Evolutionary conservation across 1,284 basidiomycete genomes (phyloP).

Genomic region (Apiotrichum mycotoxinovorans): DNA sequence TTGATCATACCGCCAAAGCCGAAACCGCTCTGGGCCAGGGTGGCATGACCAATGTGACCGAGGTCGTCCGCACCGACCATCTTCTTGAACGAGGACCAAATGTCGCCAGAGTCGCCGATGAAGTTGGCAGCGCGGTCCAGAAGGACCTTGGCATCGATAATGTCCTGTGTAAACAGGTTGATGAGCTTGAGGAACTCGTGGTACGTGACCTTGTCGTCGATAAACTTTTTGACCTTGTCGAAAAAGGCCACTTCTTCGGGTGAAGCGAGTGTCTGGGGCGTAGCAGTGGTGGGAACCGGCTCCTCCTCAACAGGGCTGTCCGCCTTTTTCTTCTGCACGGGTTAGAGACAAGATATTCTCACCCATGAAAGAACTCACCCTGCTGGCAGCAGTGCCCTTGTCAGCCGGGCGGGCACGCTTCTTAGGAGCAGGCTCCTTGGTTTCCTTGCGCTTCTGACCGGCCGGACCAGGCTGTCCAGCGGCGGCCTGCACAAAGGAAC

Average conservation of each 20-base stretch:
- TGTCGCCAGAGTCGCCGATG: constrained; percentile 67
- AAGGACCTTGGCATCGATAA: constrained; percentile 80
- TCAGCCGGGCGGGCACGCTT: constrained; percentile 54
- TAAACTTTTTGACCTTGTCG: constrained; percentile 79
- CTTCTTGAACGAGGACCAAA: constrained; percentile 82
- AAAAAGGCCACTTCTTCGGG: constrained; percentile 92
- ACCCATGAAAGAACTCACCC: constrained; percentile 18
- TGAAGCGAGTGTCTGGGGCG: constrained; percentile 55
- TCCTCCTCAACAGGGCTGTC: constrained; percentile 42
- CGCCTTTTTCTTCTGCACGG: constrained; percentile 29
- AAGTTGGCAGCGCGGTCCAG: constrained; percentile 76
- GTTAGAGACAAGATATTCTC: constrained; percentile 8
- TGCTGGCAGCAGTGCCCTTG: constrained; percentile 22
- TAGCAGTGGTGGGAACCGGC: constrained; percentile 15
- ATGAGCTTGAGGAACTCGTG: constrained; percentile 95
- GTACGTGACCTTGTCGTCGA: constrained; percentile 82
- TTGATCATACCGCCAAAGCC: constrained; percentile 50
- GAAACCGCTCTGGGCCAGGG: constrained; percentile 56
- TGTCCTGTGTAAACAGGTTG: constrained; percentile 91
- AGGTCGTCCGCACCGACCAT: constrained; percentile 71
- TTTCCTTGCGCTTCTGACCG: constrained; percentile 37
- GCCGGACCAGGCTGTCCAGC: constrained; percentile 5
- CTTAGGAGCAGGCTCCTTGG: constrained; percentile 43
- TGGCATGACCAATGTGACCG: constrained; percentile 71
- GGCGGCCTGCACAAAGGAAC: constrained; percentile 36